These are phyloP conservation scores for Xenoacremonium recifei DNA, from an alignment of 2,329 filamentous ascomycete genomes.

Conservation along the genomic window DNA sequence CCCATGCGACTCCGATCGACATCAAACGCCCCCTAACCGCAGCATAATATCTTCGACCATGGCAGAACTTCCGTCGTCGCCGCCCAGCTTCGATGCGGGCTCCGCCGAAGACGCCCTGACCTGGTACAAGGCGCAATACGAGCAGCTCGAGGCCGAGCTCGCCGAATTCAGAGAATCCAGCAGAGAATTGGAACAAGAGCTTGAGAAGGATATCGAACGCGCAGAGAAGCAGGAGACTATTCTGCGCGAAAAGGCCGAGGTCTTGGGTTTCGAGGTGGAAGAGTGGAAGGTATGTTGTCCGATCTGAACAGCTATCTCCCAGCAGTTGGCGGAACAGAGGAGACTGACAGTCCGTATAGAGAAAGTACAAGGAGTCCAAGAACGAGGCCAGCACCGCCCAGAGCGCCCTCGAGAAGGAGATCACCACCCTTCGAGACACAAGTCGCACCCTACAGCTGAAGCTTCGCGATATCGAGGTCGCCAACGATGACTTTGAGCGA, in stretches of 20 bases:
- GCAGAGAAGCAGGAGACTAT: constrained; percentile 90
- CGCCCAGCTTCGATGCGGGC: constrained; percentile 55
- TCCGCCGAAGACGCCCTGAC: constrained; percentile 72
- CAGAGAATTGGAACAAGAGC: constrained; percentile 87
- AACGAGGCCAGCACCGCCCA: constrained; percentile 82
- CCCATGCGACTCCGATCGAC: constrained; percentile 15
- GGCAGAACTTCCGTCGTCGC: constrained; percentile 59
- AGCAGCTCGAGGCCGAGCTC: constrained; percentile 85
- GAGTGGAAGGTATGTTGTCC: constrained; percentile 95
- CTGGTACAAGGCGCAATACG: constrained; percentile 97
- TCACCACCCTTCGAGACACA: constrained; percentile 82
- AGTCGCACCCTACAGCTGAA: constrained; percentile 80
- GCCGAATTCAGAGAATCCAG: constrained; percentile 93
- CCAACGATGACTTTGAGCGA: constrained; percentile 96
- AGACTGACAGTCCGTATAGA: constrained; percentile 46
- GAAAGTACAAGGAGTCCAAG: constrained; percentile 96
- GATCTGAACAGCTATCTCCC: constrained; percentile 2
- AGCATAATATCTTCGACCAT: constrained; percentile 33
- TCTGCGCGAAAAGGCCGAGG: constrained; percentile 84
- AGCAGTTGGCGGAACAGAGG: neutral
- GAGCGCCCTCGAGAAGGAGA: constrained; percentile 87
- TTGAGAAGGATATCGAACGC: constrained; percentile 94
- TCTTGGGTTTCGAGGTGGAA: constrained; percentile 82
- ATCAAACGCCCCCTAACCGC: constrained; percentile 6
- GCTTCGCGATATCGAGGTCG: constrained; percentile 92